Evolutionary conservation across 2,329 filamentous ascomycete species (phyloP), one percentile per base, ranked within the genome.

Genomic region (Penicillium sp.): DNA sequence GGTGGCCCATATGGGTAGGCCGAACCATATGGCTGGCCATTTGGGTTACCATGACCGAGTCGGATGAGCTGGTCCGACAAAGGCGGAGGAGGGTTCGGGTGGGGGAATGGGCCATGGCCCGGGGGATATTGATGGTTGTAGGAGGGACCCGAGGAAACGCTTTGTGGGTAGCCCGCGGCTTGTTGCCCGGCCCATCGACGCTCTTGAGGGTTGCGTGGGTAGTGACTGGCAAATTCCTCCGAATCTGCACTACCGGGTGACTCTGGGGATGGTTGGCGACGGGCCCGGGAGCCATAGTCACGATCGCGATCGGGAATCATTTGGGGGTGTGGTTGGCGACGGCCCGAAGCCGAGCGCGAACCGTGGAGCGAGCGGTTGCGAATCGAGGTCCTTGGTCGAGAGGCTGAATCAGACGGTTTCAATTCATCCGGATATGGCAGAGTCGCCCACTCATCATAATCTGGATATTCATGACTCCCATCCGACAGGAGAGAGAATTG

Each of bases 171-270:
- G n/a, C 70, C 69, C 45, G 67, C 59, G 23, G 63, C 66, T 23
- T 69, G 72, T 6, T 66, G 63, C 19, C 65, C 49, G n/a, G 69
- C 67, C 73, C 74, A 77, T 45, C 64, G 68, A 37, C 69, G 67
- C 6, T 74, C 75, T 25, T 68, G 71, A 50, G 71, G 67, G 16
- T 66, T 62, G 49, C 68, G 75, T 59, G 74, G 75, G 77, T 81
- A 79, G 75, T 78, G 65, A 67, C 73, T 61, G 61, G 77, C 74
- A 69, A 83, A 88, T n/a, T 90, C 86, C 25, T 90, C 80, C 35
- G 83, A 83, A 71, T 89, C 88, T 78, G 84, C 80, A 72, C 83
- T 89, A 78, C 85, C 84, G 54, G 85, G 79, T 62, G 81, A 79
- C 61, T 78, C 78, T 63, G 83, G 82, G 57, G 72, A 78, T 75